These are phyloP conservation scores for Talaromyces wortmannii DNA, from an alignment of 495 filamentous ascomycete genomes.

Conservation along the genomic window DNA sequence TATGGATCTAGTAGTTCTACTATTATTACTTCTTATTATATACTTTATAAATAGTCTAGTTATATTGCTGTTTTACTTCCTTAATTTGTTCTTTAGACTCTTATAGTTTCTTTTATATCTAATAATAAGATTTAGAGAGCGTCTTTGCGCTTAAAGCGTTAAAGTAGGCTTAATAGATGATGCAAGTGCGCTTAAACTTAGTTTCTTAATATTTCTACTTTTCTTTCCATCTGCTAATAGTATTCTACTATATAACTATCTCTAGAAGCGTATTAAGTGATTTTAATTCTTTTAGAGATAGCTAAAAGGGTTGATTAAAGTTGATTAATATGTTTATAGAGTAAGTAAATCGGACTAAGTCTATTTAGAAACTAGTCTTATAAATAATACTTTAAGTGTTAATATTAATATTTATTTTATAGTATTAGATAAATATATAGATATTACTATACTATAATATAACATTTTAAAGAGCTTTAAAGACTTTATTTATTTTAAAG, in stretches of 20 bases:
- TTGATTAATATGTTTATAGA: conserved; percentile 19
- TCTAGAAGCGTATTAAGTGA: conserved; percentile 12
- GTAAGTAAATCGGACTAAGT: conserved; percentile 17
- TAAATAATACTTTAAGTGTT: too few relatives aligned
- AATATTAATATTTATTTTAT: too few relatives aligned
- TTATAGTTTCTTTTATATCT: not conserved
- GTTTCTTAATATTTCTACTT: conserved; percentile 1
- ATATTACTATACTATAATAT: too few relatives aligned
- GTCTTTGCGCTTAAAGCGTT: not conserved
- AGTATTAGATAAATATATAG: too few relatives aligned
- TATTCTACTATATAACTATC: conserved; percentile 11
- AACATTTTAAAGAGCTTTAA: too few relatives aligned
- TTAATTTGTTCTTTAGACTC: conserved; percentile 4
- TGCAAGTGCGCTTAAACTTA: not conserved
- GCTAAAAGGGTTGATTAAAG: conserved; percentile 11
- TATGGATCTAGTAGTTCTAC: conserved; percentile 10
- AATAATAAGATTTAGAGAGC: not conserved
- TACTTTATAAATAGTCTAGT: conserved; percentile 7
- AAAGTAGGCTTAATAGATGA: conserved; percentile 1
- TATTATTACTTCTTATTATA: conserved; percentile 18
- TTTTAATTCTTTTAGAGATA: conserved; percentile 15
- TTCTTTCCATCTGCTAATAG: not conserved
- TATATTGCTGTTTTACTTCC: conserved; percentile 15
- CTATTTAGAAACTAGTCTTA: too few relatives aligned
- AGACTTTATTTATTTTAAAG: too few relatives aligned